Evolutionary conservation across 176 grass and related monocot species (phyloP).

Genomic region (bread wheat (Triticum aestivum)): DNA sequence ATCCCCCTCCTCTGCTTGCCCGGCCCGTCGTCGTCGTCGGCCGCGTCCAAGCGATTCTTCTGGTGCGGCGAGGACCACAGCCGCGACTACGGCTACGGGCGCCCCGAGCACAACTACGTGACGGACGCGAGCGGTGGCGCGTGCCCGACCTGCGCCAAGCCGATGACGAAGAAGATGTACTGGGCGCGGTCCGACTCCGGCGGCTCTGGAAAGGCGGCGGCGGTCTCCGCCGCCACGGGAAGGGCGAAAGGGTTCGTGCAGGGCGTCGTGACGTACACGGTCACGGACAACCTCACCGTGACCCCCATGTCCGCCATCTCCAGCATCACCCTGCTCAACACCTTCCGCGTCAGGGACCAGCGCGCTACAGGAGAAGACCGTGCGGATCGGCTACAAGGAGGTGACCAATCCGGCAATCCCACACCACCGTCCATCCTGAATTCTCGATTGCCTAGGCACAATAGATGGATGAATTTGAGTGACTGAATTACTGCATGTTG

Average conservation of each 20-base stretch:
- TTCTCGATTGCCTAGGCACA: no score
- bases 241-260: neutral
- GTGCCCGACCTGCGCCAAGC: neutral
- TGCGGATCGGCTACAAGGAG: neutral
- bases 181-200: neutral
- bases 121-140: neutral
- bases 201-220: neutral
- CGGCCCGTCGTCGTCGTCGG: no score
- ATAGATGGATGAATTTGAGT: no score
- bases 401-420: neutral
- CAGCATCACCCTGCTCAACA: neutral
- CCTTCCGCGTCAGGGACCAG: neutral
- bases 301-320: neutral
- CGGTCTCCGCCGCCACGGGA: no score
- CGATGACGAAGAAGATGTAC: neutral
- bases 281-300: neutral
- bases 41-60: no score
- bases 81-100: no score
- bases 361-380: neutral
- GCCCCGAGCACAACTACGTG: neutral
- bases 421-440: no score
- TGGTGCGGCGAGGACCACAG: neutral
- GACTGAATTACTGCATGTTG: no score
- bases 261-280: neutral
- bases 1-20: no score